Base-by-base conservation (phyloP, 768 basidiomycete species). In the Mycena epipterygia region DNA sequence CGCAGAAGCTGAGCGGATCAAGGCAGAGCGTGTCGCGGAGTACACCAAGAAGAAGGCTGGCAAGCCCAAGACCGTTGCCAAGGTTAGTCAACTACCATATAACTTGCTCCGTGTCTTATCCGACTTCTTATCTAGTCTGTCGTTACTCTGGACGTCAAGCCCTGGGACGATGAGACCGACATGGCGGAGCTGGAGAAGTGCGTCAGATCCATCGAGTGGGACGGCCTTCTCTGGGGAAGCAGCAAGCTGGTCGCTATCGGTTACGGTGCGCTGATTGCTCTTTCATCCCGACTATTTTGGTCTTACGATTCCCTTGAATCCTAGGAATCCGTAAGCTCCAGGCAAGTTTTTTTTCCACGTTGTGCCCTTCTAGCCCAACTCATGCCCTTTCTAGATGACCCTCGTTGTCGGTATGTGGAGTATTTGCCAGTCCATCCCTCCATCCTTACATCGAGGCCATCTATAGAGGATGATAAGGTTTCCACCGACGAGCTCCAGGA, bases 91-190 rank as follows among this genome's bases (percentile, higher is more conserved):
- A 32, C 16, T 55, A 27, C 51, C 41, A 41, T 63, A 59, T 16
- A 66, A 27, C 57, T 56, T 59, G 30, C 44, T 44, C 5, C 39
- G 42, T 55, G 21, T 75, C 75, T 55, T 35, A 73, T 67, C 42
- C 33, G 29, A 61, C 25, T n/a, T 46, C 12, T 21, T 32, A 30
- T 53, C 23, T 81, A 98, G 96, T 99, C 98, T 74, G 91, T 99
- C 71, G 98, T 99, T 58, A 99, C 97, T 53, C 85, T 99, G 75
- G 97, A 99, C 75, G 96, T 99, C 72, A 99, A 99, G 85, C 97
- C 97, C 44, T 98, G 96, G 97, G 97, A 99, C 81, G 97, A 99
- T 79, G 96, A 98, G 86, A 99, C 98, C 58, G 95, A 98, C 83
- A 97, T 99, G 97, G 88, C 79, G 49, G 93, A 85, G 58, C 87